These are phyloP conservation scores for Cercospora sp. DNA, from an alignment of 2,329 filamentous ascomycete species.

Conservation along the genomic window DNA sequence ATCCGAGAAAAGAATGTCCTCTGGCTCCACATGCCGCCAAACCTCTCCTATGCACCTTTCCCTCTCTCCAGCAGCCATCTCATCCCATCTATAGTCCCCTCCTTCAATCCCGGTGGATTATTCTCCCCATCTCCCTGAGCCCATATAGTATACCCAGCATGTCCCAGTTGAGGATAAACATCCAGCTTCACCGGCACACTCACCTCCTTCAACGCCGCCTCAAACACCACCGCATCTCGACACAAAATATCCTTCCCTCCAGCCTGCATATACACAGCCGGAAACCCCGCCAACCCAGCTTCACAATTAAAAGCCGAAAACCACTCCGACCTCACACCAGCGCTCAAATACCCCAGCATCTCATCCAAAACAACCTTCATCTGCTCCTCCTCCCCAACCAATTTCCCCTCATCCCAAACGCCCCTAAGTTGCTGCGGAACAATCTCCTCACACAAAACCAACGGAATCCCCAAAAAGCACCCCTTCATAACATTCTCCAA, in stretches of 20 bases:
- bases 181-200: neutral
- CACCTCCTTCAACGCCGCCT: neutral
- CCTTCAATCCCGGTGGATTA: neutral
- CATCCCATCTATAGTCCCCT: neutral
- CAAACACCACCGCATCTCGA: neutral
- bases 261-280: neutral
- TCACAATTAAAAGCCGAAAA: neutral
- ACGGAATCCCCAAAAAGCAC: neutral
- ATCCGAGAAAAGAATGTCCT: neutral
- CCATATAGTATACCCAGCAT: neutral
- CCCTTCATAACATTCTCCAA: neutral
- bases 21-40: neutral
- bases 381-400: neutral
- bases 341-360: neutral
- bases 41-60: neutral
- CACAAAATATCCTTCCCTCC: neutral
- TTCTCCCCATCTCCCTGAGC: neutral
- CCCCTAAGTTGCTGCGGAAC: neutral
- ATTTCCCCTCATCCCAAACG: neutral
- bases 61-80: neutral
- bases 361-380: neutral
- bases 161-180: neutral
- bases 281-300: neutral
- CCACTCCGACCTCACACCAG: neutral
- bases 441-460: neutral